Conservation (phyloP, 1,284 basidiomycete species). For the Trametes polyzona region DNA sequence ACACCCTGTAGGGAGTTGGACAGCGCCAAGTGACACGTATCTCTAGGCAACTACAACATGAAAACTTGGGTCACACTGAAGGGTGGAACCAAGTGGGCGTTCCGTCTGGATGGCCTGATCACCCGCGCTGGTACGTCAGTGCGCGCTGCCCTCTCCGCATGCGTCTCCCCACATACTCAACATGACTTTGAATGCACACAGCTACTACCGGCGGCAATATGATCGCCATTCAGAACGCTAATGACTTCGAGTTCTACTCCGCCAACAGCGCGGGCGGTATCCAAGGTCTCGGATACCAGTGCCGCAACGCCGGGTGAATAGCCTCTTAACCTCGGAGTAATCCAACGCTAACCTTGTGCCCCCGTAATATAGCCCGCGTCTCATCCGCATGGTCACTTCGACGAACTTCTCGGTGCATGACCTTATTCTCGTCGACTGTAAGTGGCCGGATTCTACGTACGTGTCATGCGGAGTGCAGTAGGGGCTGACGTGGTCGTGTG, state of each 20-base stretch:
- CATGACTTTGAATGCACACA: slow-evolving; percentile 1
- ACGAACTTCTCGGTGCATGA: slow-evolving; percentile 42
- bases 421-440: slow-evolving; percentile 41
- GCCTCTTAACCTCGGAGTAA: background rate
- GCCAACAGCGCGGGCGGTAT: slow-evolving; percentile 41
- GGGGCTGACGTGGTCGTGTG: background rate
- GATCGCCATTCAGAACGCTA: slow-evolving; percentile 38
- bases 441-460: background rate
- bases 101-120: slow-evolving; percentile 40
- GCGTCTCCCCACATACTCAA: background rate
- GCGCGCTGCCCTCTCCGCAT: too few relatives aligned
- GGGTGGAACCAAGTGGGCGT: slow-evolving; percentile 37
- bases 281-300: slow-evolving; percentile 39
- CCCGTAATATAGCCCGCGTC: slow-evolving; percentile 30
- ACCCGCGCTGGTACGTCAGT: slow-evolving; percentile 31
- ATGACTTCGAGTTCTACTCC: slow-evolving; percentile 43
- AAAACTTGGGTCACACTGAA: slow-evolving; percentile 37
- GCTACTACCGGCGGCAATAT: slow-evolving; percentile 39
- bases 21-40: too few relatives aligned
- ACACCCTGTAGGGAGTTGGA: too few relatives aligned
- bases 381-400: slow-evolving; percentile 39
- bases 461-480: background rate
- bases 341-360: background rate
- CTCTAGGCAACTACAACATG: slow-evolving; percentile 39
- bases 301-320: slow-evolving; percentile 38